Conservation (phyloP, 352 stramenopile genomes). For the Globisporangium viniferum region DNA sequence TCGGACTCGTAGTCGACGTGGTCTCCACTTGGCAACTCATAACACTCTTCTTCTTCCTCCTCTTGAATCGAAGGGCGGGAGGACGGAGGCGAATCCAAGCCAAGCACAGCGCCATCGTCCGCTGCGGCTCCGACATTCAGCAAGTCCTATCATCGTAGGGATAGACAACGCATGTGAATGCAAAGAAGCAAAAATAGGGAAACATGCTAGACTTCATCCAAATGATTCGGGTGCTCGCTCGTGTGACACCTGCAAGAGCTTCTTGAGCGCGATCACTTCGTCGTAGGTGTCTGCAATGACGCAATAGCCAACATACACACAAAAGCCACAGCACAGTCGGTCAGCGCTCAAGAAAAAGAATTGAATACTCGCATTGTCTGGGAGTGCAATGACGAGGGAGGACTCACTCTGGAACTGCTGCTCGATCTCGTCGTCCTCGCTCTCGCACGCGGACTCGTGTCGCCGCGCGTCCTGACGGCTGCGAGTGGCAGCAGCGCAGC, state of each 20-base stretch:
- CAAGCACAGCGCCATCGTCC: background rate
- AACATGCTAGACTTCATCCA: background rate
- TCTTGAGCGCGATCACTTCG: slow-evolving; percentile 56
- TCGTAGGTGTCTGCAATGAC: slow-evolving; percentile 36
- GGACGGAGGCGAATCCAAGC: background rate
- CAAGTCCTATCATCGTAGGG: background rate
- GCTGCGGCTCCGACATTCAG: slow-evolving; percentile 2
- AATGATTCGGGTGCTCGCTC: background rate
- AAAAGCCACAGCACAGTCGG: background rate
- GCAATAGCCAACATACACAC: background rate
- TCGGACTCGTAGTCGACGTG: background rate
- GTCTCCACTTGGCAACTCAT: background rate
- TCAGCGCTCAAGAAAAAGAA: background rate
- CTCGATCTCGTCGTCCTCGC: slow-evolving; percentile 26
- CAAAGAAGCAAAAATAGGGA: no score
- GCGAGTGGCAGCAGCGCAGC: background rate
- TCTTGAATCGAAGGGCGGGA: background rate
- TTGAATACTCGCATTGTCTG: background rate
- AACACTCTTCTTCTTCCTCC: background rate
- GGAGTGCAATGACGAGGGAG: background rate
- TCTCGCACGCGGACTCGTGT: background rate
- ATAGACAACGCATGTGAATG: no score
- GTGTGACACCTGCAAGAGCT: slow-evolving; percentile 38
- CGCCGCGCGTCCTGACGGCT: background rate
- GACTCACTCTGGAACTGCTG: slow-evolving; percentile 36